These are phyloP conservation scores for Lentinula aciculospora DNA, from an alignment of 768 basidiomycete species.

Conservation along the genomic window DNA sequence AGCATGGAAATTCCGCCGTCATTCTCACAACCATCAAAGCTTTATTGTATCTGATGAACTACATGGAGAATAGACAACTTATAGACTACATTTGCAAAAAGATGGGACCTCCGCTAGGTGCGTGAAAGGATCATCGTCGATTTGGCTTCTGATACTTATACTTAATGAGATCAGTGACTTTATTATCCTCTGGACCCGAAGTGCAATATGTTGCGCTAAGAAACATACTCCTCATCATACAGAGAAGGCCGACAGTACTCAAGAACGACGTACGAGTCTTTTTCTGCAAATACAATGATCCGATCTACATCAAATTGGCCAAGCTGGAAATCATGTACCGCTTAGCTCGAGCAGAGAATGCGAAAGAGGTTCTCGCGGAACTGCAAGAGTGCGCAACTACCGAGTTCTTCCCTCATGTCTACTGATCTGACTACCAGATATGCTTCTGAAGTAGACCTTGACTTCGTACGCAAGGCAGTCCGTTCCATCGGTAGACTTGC, in stretches of 20 bases:
- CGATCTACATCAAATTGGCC: constrained; percentile 97
- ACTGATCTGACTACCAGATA: constrained; percentile 57
- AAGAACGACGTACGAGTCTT: constrained; percentile 98
- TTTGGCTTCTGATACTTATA: background rate
- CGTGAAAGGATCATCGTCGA: constrained; percentile 1
- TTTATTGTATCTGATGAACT: constrained; percentile 96
- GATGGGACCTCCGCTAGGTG: constrained; percentile 97
- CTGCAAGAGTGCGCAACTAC: constrained; percentile 67
- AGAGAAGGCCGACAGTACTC: constrained; percentile 85
- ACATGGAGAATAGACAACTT: constrained; percentile 85
- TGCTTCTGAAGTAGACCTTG: constrained; percentile 96
- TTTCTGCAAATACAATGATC: constrained; percentile 99
- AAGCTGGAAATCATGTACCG: constrained; percentile 99
- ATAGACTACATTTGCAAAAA: constrained; percentile 93
- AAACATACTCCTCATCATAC: constrained; percentile 96
- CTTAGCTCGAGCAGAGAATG: constrained; percentile 91
- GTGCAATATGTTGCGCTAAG: constrained; percentile 97
- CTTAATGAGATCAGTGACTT: constrained; percentile 56
- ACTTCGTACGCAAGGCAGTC: constrained; percentile 97
- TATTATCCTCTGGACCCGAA: constrained; percentile 95
- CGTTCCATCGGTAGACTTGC: constrained; percentile 96
- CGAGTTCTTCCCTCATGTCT: background rate
- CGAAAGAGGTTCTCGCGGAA: constrained; percentile 87
- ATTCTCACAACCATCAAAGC: constrained; percentile 98
- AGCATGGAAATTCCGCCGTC: constrained; percentile 99